Evolutionary conservation across 2,329 filamentous ascomycete species (phyloP).

Genomic region (Epichloe sylvatica): DNA sequence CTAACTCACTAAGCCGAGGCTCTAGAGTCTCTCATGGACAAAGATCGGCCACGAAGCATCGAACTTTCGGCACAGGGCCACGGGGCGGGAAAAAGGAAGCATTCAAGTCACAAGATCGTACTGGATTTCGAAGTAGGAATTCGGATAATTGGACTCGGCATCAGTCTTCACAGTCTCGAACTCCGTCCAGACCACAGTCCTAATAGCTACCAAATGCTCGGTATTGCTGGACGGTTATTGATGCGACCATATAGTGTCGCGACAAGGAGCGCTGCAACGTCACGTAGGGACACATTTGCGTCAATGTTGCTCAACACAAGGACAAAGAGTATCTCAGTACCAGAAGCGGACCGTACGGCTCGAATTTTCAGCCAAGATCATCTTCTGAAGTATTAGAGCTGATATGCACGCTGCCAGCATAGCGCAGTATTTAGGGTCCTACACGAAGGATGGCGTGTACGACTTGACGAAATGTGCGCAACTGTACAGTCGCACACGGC

Average conservation of each 20-base stretch:
- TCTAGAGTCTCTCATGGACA: conserved; percentile 12
- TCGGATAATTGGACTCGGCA: conserved; percentile 29
- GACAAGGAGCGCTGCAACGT: not conserved
- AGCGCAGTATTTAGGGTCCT: too few species aligned
- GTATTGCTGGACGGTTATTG: not conserved
- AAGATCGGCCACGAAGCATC: conserved; percentile 14
- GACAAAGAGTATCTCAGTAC: not conserved
- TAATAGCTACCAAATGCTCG: not conserved
- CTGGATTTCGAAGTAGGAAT: conserved; percentile 25
- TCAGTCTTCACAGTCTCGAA: conserved; percentile 5
- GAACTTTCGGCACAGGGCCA: conserved; percentile 16
- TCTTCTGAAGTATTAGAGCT: not conserved
- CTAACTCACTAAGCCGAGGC: conserved; percentile 20
- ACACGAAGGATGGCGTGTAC: conserved; percentile 9
- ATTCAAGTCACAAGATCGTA: conserved; percentile 20
- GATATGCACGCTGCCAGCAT: not conserved
- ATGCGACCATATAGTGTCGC: not conserved
- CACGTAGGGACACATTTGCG: not conserved
- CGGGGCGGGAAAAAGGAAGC: conserved; percentile 22
- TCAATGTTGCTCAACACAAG: not conserved
- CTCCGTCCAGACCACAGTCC: not conserved
- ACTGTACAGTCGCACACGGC: conserved; percentile 7
- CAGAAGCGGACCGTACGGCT: not conserved
- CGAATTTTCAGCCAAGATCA: not conserved
- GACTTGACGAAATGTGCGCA: conserved; percentile 7